Conservation (phyloP, 352 stramenopile genomes). For the Phytophthora pluvialis region DNA sequence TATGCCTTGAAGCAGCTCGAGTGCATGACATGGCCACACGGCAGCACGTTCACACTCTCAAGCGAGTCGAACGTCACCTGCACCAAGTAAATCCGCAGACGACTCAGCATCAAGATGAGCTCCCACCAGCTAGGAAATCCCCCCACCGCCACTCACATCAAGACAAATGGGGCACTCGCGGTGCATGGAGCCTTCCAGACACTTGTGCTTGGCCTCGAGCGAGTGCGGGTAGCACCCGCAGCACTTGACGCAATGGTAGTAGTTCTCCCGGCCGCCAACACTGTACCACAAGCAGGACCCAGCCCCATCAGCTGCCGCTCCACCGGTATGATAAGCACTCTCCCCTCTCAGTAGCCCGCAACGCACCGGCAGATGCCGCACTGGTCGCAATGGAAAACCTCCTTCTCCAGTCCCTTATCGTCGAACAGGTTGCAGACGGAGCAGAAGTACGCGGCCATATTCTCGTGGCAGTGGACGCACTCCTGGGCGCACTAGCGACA, state of each 20-base stretch:
- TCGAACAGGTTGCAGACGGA: conserved; percentile 78
- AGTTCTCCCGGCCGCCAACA: conserved; percentile 80
- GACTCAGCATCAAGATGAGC: conserved; percentile 2
- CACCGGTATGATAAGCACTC: background rate
- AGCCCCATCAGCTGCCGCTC: background rate
- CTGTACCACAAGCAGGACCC: conserved; percentile 23
- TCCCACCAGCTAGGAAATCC: background rate
- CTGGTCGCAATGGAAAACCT: conserved; percentile 79
- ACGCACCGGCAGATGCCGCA: conserved; percentile 79
- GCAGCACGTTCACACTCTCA: conserved; percentile 71
- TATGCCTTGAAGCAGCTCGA: conserved; percentile 69
- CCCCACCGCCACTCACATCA: conserved; percentile 41
- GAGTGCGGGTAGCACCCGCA: conserved; percentile 82
- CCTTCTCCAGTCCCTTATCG: conserved; percentile 58
- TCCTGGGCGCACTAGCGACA: conserved; percentile 53
- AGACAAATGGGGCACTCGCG: conserved; percentile 85
- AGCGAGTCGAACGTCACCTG: conserved; percentile 80
- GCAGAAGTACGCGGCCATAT: conserved; percentile 76
- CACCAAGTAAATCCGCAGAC: conserved; percentile 1
- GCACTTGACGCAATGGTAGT: conserved; percentile 81
- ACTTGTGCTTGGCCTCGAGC: conserved; percentile 76
- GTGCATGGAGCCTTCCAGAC: conserved; percentile 82
- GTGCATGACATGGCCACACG: conserved; percentile 82
- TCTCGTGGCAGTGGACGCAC: conserved; percentile 50
- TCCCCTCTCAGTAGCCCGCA: background rate